Evolutionary conservation across 768 basidiomycete genomes (phyloP), one percentile per base, ranked within the genome.

Genomic region (Mrakia blollopis): DNA sequence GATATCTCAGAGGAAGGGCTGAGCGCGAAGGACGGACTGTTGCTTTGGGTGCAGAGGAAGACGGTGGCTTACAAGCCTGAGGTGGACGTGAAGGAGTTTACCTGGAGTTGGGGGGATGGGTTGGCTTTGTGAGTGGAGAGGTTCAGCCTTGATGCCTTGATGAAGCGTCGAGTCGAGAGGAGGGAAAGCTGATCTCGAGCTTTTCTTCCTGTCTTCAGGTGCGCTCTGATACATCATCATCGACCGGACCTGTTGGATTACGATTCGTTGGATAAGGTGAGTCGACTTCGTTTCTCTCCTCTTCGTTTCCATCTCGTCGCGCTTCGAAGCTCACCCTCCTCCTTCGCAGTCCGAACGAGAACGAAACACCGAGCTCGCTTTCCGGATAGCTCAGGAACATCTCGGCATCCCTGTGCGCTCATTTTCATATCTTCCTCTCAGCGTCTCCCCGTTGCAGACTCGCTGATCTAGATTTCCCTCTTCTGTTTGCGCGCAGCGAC

Each of bases 1-100:
- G 94, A 95, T 81, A 98, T 99, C 86, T 97, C 91, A 80, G 94
- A 95, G 87, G 97, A 98, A 85, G 97, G 97, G 75, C 88, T 98
- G n/a, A 94, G 94, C 14, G 97, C 97, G 1, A 97, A 98, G 84
- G 97, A 98, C 82, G 97, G 97, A 47, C 87, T 99, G 16, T 86
- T 99, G 6, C 88, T 99, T 5, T 99, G 97, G 97, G 97, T 95
- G 85, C 97, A 98, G 82, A 89, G 97, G 74, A 97, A 96, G 85
- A 99, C 97, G 0, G 89, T 88, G 47, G 89, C 90, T 0, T 98
- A 99, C 85, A 88, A 88, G 79, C 80, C 80, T 7, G 93, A 96
- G 81, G 94, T 98, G 18, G 85, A 98, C 76, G 93, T 99, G 23
- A 90, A 93, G 84, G 93, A 98, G 82, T 99, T 99, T 82, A 92